These are phyloP conservation scores for Pichia ethanolica DNA, from an alignment of 805 yeast genomes.

Conservation along the genomic window DNA sequence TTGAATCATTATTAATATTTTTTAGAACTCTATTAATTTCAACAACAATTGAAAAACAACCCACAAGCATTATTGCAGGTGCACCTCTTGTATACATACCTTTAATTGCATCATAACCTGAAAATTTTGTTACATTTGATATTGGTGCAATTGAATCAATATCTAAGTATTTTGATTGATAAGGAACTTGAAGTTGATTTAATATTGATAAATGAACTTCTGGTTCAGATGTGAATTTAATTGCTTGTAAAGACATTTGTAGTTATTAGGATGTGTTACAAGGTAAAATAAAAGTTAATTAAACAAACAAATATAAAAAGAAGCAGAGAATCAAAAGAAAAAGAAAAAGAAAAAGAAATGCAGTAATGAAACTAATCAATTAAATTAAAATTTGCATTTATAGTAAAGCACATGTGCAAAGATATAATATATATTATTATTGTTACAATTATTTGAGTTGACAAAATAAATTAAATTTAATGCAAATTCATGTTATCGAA, in stretches of 20 bases:
- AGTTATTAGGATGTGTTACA: too few relatives aligned
- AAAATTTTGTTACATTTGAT: conserved; percentile 40
- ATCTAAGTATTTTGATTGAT: conserved; percentile 59
- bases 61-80: conserved; percentile 96
- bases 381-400: too few relatives aligned
- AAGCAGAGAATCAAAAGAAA: too few relatives aligned
- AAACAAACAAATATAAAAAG: too few relatives aligned
- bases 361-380: too few relatives aligned
- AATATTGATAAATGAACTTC: conserved; percentile 46
- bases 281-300: too few relatives aligned
- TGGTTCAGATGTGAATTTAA: conserved; percentile 46
- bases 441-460: too few relatives aligned
- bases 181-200: conserved; percentile 81
- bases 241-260: conserved; percentile 50
- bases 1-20: conserved; percentile 14
- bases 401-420: too few relatives aligned
- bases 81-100: conserved; percentile 96
- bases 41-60: conserved; percentile 74
- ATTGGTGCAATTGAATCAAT: conserved; percentile 47
- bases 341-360: too few relatives aligned
- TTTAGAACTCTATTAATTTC: conserved; percentile 41
- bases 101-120: conserved; percentile 79
- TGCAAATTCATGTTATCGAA: too few relatives aligned
- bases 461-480: too few relatives aligned
- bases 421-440: too few relatives aligned